Percentiles rank a stretch among this genome's conserved stretches.
phyloP scores from a whole-genome alignment of 768 basidiomycete genomes.

The Leccinum arenicola region DNA sequence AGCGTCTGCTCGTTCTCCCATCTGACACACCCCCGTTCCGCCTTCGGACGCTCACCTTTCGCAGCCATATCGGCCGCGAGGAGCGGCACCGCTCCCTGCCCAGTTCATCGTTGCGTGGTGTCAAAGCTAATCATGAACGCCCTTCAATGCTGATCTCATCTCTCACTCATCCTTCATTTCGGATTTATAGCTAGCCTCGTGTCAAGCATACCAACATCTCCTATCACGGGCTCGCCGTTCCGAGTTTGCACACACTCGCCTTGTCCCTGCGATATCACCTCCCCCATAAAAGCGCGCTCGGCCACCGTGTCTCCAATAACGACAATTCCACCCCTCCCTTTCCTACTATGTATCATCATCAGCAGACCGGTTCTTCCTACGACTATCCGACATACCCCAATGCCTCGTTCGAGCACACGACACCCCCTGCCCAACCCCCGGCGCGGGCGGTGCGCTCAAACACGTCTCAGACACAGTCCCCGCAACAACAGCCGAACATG shows the following conservation, averaged over 20 bases:
- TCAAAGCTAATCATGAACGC: slow-evolving; percentile 33
- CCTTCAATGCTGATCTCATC: slow-evolving; percentile 34
- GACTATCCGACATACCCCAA: slow-evolving; percentile 46
- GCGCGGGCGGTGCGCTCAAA: slow-evolving; percentile 29
- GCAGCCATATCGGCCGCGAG: slow-evolving; percentile 22
- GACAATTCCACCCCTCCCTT: slow-evolving; percentile 43
- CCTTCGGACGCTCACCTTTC: slow-evolving; percentile 3
- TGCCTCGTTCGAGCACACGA: slow-evolving; percentile 25
- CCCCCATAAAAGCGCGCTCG: slow-evolving; percentile 29
- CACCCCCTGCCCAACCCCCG: slow-evolving; percentile 29
- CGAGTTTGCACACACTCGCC: slow-evolving; percentile 27
- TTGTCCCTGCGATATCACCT: slow-evolving; percentile 27
- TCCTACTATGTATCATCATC: slow-evolving; percentile 49
- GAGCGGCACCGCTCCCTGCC: slow-evolving; percentile 28
- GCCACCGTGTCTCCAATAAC: slow-evolving; percentile 18
- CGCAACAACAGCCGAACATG: slow-evolving; percentile 27
- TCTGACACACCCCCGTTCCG: not conserved
- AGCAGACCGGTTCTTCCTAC: slow-evolving; percentile 45
- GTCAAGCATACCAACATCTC: slow-evolving; percentile 27
- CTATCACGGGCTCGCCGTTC: slow-evolving; percentile 28
- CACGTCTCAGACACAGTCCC: slow-evolving; percentile 34
- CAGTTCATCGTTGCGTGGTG: slow-evolving; percentile 26
- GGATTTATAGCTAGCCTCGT: slow-evolving; percentile 37
- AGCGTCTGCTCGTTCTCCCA: slow-evolving; percentile 10
- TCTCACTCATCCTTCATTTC: slow-evolving; percentile 34